Evolutionary conservation across 2,329 filamentous ascomycete genomes (phyloP).

Genomic region (Ilyonectria robusta): DNA sequence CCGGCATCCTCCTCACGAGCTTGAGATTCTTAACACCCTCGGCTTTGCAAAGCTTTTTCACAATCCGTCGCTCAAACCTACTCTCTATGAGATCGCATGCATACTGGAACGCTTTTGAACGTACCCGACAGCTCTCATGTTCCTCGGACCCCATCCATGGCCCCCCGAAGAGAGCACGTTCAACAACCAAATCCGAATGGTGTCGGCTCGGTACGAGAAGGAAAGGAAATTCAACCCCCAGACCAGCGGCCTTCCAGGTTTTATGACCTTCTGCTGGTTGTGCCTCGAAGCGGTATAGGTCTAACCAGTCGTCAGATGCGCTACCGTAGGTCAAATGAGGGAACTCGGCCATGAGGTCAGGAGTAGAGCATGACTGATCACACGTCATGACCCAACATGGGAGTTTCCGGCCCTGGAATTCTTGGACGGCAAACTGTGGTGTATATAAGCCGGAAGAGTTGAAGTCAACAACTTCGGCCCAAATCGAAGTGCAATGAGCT

Average conservation of each 20-base stretch:
- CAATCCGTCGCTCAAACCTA: neutral
- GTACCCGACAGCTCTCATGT: too few relatives aligned
- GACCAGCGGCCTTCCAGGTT: too few relatives aligned
- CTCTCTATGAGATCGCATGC: neutral
- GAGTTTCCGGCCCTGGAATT: neutral
- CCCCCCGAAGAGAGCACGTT: too few relatives aligned
- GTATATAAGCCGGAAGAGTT: neutral
- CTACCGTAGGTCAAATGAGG: neutral
- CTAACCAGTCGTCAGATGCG: neutral
- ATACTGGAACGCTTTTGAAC: too few relatives aligned
- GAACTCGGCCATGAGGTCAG: neutral
- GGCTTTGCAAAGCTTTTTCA: neutral
- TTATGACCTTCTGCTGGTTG: too few relatives aligned
- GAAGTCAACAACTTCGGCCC: neutral
- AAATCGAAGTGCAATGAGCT: neutral
- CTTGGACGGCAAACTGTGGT: neutral
- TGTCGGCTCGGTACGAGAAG: neutral
- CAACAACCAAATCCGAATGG: too few relatives aligned
- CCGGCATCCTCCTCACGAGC: neutral
- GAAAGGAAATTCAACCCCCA: too few relatives aligned
- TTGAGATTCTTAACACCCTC: neutral
- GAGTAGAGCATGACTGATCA: neutral
- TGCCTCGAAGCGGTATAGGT: too few relatives aligned
- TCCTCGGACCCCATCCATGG: too few relatives aligned
- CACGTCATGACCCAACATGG: neutral